Evolutionary conservation across 805 yeast genomes (phyloP), one percentile per base, ranked within the genome.

Genomic region (Yarrowia sp.): DNA sequence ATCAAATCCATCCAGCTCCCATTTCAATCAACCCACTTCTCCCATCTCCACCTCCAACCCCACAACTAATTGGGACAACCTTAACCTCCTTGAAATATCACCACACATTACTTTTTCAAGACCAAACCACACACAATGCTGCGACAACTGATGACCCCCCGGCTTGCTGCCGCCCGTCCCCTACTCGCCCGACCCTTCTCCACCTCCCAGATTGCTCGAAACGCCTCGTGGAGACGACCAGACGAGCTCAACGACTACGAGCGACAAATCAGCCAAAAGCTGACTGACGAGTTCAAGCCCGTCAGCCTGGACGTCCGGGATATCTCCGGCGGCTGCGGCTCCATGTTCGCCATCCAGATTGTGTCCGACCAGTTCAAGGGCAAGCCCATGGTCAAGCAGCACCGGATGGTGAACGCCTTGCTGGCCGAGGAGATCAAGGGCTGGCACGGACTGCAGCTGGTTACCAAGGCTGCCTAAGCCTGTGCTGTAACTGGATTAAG

Each of bases 261-360:
- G 74, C 74, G 78, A 61, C 80, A 86, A 73, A 83, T 92, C 31
- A 86, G 78, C 71, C 76, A 80, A 31, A 84, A 84, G 65, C 78
- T 92, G 43, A 71, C 79, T 10, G 74, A 79, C 28, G 81, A 81
- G 64, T 83, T 93, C 55, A 69, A 78, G 7, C 98, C 99, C 1
- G 74, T 77, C 35, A 76, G 75, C 39, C 77, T 92, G 51, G 80
- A 81, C 32, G 98, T 93, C 7, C 79, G 81, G 68, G 98, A 93
- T 73, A 86, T 93, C 8, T 87, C 95, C 32, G 98, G 93, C 17
- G 99, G 99, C 0, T 95, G 99, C 77, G 99, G 99, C 0, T 92
- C 98, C 7, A 95, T 95, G 99, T 95, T 91, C 77, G 91, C 96
- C 55, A 93, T 95, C 60, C 78, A 81, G 66, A 83, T 95, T 15